Base-by-base conservation (phyloP, 129 eudicot genomes). In the Centella asiatica region DNA sequence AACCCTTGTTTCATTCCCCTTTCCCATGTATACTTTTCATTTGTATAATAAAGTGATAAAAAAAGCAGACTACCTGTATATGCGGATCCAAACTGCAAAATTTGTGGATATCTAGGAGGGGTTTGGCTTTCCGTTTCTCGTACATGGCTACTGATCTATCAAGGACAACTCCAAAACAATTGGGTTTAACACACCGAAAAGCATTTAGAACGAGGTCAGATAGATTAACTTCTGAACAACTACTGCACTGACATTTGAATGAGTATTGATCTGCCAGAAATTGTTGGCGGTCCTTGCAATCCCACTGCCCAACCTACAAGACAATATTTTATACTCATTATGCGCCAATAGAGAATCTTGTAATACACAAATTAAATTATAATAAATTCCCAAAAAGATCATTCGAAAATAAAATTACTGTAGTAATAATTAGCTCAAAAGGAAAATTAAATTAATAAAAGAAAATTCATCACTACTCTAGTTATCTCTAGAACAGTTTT, bases 291-390 rank as follows among this genome's bases (percentile, higher is more conserved):
- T 75, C 72, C 47, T 55, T 64, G 73, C 80, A 76, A 69, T 78
- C 76, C 88, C 80, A 82, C 75, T 87, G 88, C 66, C 98, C 98
- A 63, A 87, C 88, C 98, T 92, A 81, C 51, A 72, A 82, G 62
- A 72, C 34, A 59, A 65, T 31, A 52, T 4, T 44, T 62, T 49
- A 25, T 50, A 46, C 40, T 46, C 7, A 62, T 26, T 20, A 64
- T n/a, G n/a, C n/a, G n/a, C n/a, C n/a, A n/a, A n/a, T n/a, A n/a
- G n/a, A n/a, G n/a, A n/a, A n/a, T n/a, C n/a, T n/a, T n/a, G n/a
- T n/a, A n/a, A n/a, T n/a, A n/a, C n/a, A n/a, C n/a, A n/a, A n/a
- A n/a, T n/a, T n/a, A 22, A 22, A 48, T 42, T 11, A 14, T 11
- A 42, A 42, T 42, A 42, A 3, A 10, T n/a, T 48, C 20, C 2